phyloP scores from a whole-genome alignment of 805 yeast genomes.

The Cyberlindnera maclurae region DNA sequence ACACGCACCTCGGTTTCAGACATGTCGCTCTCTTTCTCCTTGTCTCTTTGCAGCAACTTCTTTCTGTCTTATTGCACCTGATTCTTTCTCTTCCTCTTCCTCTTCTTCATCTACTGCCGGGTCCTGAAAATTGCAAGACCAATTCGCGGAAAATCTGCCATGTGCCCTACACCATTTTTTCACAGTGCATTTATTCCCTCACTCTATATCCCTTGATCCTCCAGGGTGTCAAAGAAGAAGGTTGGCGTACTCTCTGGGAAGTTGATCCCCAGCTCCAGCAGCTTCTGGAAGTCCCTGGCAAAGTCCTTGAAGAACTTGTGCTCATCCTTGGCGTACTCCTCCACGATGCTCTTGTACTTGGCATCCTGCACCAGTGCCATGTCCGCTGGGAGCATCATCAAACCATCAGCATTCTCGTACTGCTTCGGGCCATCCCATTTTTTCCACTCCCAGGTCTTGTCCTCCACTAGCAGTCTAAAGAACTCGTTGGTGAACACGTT shows the following conservation, averaged over 20 bases:
- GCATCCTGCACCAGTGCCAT: slow-evolving; percentile 60
- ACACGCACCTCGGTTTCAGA: slow-evolving; percentile 5
- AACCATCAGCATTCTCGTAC: slow-evolving; percentile 51
- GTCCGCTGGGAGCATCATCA: slow-evolving; percentile 88
- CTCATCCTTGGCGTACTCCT: slow-evolving; percentile 61
- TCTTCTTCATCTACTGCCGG: too few relatives aligned
- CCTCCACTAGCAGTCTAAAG: slow-evolving; percentile 48
- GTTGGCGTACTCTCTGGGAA: slow-evolving; percentile 38
- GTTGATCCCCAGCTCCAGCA: slow-evolving; percentile 69
- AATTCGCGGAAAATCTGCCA: too few relatives aligned
- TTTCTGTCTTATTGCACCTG: background rate
- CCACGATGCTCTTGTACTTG: slow-evolving; percentile 52
- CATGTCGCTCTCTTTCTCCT: slow-evolving; percentile 2
- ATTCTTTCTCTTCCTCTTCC: too few relatives aligned
- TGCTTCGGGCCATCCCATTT: slow-evolving; percentile 58
- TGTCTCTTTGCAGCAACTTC: too few relatives aligned
- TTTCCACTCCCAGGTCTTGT: slow-evolving; percentile 42
- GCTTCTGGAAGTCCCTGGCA: slow-evolving; percentile 56
- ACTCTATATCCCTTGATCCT: slow-evolving; percentile 41
- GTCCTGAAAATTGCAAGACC: too few relatives aligned
- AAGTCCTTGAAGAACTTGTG: slow-evolving; percentile 57
- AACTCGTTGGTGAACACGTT: slow-evolving; percentile 71
- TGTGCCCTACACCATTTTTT: too few relatives aligned
- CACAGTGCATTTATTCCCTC: too few relatives aligned
- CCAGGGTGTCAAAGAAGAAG: slow-evolving; percentile 57